Evolutionary conservation across 2,329 filamentous ascomycete genomes (phyloP).

Genomic region (Talaromyces funiculosus): DNA sequence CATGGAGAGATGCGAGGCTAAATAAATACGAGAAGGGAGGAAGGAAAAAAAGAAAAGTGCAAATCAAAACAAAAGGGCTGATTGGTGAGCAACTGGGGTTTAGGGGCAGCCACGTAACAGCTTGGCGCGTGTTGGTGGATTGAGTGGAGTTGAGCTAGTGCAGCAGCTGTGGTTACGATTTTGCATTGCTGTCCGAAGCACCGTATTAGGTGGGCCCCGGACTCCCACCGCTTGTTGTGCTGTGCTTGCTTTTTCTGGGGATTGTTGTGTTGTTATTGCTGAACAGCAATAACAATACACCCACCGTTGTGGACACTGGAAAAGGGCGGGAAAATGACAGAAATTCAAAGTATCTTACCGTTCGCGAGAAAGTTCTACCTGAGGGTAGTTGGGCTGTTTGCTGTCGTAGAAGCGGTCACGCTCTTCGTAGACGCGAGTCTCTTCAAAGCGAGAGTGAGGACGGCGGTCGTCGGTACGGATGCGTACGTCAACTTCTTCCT

Average conservation of each 20-base stretch:
- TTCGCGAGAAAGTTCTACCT: slow-evolving; percentile 49
- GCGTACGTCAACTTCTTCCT: slow-evolving; percentile 84
- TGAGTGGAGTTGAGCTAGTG: slow-evolving; percentile 6
- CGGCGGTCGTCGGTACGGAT: slow-evolving; percentile 65
- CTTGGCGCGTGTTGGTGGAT: slow-evolving; percentile 14
- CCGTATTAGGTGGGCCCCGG: not conserved
- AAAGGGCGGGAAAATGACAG: not conserved
- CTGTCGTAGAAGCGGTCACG: slow-evolving; percentile 29
- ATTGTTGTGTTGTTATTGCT: not conserved
- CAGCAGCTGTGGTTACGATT: not conserved
- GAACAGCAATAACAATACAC: not conserved
- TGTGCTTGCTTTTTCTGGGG: slow-evolving; percentile 2
- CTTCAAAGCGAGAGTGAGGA: slow-evolving; percentile 51
- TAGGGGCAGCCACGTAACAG: slow-evolving; percentile 14
- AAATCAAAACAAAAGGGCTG: slow-evolving; percentile 19
- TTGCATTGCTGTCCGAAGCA: not conserved
- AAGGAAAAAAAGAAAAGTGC: slow-evolving; percentile 16
- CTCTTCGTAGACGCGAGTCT: slow-evolving; percentile 34
- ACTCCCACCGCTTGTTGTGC: slow-evolving; percentile 14
- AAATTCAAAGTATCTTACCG: slow-evolving; percentile 37
- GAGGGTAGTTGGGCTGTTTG: slow-evolving; percentile 15
- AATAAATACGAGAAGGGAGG: slow-evolving; percentile 3
- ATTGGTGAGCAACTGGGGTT: slow-evolving; percentile 13
- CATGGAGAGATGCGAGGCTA: slow-evolving; percentile 8
- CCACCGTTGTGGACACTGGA: not conserved